Evolutionary conservation across 257 asterid species (phyloP), one percentile per base, ranked within the genome.

Genomic region (Solanum appendiculatum): DNA sequence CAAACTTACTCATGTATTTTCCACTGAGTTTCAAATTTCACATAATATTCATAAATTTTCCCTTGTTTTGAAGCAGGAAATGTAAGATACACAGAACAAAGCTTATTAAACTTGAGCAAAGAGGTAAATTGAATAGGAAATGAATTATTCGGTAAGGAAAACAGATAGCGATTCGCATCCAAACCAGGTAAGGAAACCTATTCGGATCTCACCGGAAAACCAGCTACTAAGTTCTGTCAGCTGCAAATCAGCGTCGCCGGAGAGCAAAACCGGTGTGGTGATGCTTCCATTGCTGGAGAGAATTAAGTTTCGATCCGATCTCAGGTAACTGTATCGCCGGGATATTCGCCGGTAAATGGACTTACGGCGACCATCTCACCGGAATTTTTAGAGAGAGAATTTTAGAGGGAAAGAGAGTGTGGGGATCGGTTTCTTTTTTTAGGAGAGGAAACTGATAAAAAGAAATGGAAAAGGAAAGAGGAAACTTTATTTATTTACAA

Each of bases 331-430:
- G 81, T 8, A 48, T 4, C 72, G 84, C 72, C 87, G 89, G 87
- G 12, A 58, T 46, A 23, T 23, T 37, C 58, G 63, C 81, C 84
- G 88, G 56, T 6, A 68, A 73, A 70, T 13, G 48, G 70, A 16
- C 34, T 54, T 6, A 72, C 86, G 86, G 88, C 64, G 63, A 85
- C 83, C 90, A 86, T 90, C 70, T 77, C 58, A 54, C 83, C 78
- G 87, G 86, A 56, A 56, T 44, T 9, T 16, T 7, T 42, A 77
- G 29, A 72, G 80, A 34, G 29, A 34, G 46, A 34, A 72, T 58
- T 58, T 58, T 51, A 54, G 63, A 54, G 63, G 7, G n/a, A n/a
- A n/a, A 15, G 74, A 66, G 36, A 66, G 9, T 29, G 29, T 40
- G 5, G 48, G 84, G 64, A 34, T 44, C 64, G 64, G 39, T 78